Conservation (phyloP, 495 filamentous ascomycete species). For the Glonium stellatum region DNA sequence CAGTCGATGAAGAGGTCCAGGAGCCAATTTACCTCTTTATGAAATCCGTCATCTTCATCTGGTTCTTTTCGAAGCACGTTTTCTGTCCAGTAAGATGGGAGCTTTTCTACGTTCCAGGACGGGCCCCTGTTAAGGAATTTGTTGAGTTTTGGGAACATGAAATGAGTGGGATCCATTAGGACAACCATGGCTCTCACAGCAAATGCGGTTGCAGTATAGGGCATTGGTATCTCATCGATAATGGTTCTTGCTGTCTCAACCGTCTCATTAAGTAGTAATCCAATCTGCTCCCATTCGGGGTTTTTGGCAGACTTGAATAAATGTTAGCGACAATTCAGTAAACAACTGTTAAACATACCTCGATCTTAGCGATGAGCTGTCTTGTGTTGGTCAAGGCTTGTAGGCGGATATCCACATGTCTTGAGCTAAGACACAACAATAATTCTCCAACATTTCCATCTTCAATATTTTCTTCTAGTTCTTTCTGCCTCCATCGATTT, state of each 20-base stretch:
- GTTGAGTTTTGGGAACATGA: slow-evolving; percentile 82
- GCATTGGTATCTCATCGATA: slow-evolving; percentile 54
- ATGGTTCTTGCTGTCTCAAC: slow-evolving; percentile 58
- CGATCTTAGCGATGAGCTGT: slow-evolving; percentile 58
- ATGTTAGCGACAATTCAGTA: slow-evolving; percentile 9
- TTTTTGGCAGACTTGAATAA: slow-evolving; percentile 45
- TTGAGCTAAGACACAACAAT: slow-evolving; percentile 66
- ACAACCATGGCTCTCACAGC: slow-evolving; percentile 62
- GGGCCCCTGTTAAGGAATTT: slow-evolving; percentile 71
- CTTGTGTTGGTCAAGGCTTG: slow-evolving; percentile 65
- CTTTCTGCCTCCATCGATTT: slow-evolving; percentile 64
- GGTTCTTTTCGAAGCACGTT: slow-evolving; percentile 65
- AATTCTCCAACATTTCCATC: slow-evolving; percentile 61
- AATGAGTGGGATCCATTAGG: slow-evolving; percentile 68
- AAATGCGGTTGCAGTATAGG: slow-evolving; percentile 67
- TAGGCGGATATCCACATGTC: slow-evolving; percentile 62
- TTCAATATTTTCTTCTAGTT: slow-evolving; percentile 64
- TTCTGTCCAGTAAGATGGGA: slow-evolving; percentile 68
- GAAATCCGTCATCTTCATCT: slow-evolving; percentile 63
- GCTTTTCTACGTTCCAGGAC: slow-evolving; percentile 61
- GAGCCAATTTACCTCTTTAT: slow-evolving; percentile 74
- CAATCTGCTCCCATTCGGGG: slow-evolving; percentile 66
- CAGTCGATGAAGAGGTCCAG: slow-evolving; percentile 67
- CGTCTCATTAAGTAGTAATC: slow-evolving; percentile 69
- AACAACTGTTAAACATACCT: slow-evolving; percentile 47